Base-by-base conservation (phyloP, 2,329 filamentous ascomycete genomes). In the Beauveria pseudobassiana region DNA sequence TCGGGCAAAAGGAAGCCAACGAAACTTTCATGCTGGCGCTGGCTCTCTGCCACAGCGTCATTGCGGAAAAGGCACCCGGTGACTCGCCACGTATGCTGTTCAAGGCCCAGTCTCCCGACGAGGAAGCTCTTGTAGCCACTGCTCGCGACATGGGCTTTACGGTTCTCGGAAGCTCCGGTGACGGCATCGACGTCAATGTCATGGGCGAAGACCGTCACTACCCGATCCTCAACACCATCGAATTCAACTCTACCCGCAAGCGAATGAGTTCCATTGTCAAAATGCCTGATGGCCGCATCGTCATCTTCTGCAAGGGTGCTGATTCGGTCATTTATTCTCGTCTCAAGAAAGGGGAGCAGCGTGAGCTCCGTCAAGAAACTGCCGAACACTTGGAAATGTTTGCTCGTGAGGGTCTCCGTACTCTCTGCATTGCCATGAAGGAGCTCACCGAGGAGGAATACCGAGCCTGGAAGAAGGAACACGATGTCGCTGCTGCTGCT, bases 311-410 rank as follows among this genome's bases (percentile, higher is more conserved):
- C 80, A 99, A 99, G 77, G 95, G 95, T 65, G 95, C 95, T 40
- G 95, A 99, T 73, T 97, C 91, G 69, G 89, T 98, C 69, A 98
- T 99, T 66, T 99, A 98, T 74, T 93, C 92, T 8, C 89, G 95
- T 6, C 80, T 99, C 63, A 90, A 87, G 75, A 86, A 84, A 65
- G 92, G 93, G 54, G 87, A 96, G 73, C 95, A 99, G 75, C 81
- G 86, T 64, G 89, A 96, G 69, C 82, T 99, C 59, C 86, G 95
- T 64, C 84, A 85, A 68, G 82, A 83, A 20, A 99, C 96, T 1
- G 95, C 93, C 3, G 91, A 97, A 67, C 95, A 99, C 70, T 83
- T 99, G 20, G 96, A 99, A 72, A 90, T 96, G 85, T 99, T 98
- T 75, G 95, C 96, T 22, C 84, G 93, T 59, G 96, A 99, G 78